Evolutionary conservation across 2,329 filamentous ascomycete species (phyloP).

Genomic region (Plenodomus lindquistii): DNA sequence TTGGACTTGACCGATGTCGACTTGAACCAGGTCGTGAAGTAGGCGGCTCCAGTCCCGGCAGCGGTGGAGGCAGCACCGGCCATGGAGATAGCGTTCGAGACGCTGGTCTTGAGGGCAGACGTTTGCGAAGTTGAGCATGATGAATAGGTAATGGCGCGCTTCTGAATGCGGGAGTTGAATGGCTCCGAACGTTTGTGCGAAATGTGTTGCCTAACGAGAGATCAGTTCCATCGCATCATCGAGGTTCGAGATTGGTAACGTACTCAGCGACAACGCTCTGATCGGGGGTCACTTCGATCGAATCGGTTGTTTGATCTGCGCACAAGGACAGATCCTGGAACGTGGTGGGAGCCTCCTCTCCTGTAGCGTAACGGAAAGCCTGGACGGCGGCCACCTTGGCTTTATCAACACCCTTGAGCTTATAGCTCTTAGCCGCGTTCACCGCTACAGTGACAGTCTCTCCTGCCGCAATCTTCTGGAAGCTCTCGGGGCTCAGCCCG

Average conservation of each 20-base stretch:
- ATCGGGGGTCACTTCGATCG: too few relatives aligned
- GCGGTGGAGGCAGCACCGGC: slow-evolving; percentile 15
- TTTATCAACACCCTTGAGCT: slow-evolving; percentile 12
- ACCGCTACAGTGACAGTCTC: slow-evolving; percentile 15
- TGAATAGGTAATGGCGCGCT: slow-evolving; percentile 16
- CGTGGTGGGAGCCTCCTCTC: slow-evolving; percentile 8
- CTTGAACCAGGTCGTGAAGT: slow-evolving; percentile 21
- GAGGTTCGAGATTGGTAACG: too few relatives aligned
- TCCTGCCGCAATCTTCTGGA: slow-evolving; percentile 15
- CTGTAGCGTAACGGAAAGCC: slow-evolving; percentile 12
- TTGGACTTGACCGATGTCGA: slow-evolving; percentile 15
- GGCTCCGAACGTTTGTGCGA: slow-evolving; percentile 13
- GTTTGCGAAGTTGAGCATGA: slow-evolving; percentile 17
- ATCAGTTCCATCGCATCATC: too few relatives aligned
- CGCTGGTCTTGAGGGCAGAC: slow-evolving; percentile 11
- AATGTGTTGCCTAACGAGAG: slow-evolving; percentile 12
- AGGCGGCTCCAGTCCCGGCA: slow-evolving; percentile 10
- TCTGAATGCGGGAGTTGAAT: slow-evolving; percentile 13
- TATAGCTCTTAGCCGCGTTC: slow-evolving; percentile 19
- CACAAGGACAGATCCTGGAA: too few relatives aligned
- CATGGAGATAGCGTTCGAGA: slow-evolving; percentile 16
- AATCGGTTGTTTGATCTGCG: too few relatives aligned
- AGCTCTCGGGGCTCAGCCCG: slow-evolving; percentile 8
- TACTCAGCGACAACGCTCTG: too few relatives aligned
- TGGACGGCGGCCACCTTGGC: slow-evolving; percentile 15